Conservation (phyloP, 2,329 filamentous ascomycete species). For the Scytalidium sp. region DNA sequence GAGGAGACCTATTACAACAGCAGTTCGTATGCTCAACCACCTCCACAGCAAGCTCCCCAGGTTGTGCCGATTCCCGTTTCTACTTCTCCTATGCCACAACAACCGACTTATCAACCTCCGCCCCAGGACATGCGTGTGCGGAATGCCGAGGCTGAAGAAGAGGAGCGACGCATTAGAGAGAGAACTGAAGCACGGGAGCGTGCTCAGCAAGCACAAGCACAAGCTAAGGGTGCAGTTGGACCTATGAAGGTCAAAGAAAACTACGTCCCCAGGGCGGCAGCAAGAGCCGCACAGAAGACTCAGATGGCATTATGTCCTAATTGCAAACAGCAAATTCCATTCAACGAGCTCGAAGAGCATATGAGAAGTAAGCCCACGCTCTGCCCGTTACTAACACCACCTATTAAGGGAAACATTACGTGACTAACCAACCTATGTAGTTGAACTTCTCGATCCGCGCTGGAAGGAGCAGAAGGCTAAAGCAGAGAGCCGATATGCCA, state of each 20-base stretch:
- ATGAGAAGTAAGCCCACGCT: constrained; percentile 71
- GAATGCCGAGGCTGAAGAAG: constrained; percentile 50
- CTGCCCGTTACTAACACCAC: background rate
- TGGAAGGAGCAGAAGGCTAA: constrained; percentile 97
- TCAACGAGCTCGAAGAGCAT: constrained; percentile 84
- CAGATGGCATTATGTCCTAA: constrained; percentile 79
- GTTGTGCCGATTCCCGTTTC: constrained; percentile 38
- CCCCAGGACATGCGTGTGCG: constrained; percentile 23
- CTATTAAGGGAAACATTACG: background rate
- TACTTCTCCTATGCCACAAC: constrained; percentile 17
- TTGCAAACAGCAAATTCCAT: constrained; percentile 85
- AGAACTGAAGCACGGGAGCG: constrained; percentile 57
- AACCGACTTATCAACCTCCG: constrained; percentile 30
- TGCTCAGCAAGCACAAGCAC: constrained; percentile 75
- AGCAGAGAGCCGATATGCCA: constrained; percentile 77
- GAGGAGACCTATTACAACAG: constrained; percentile 59
- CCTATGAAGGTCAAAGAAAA: constrained; percentile 91
- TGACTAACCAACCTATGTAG: constrained; percentile 29
- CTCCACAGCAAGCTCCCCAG: constrained; percentile 24
- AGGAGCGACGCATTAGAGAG: constrained; percentile 61
- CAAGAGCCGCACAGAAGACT: constrained; percentile 64
- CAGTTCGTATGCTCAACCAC: constrained; percentile 36
- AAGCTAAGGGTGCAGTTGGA: constrained; percentile 63
- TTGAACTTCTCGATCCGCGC: constrained; percentile 87
- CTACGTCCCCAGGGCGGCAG: constrained; percentile 82